Percentiles rank a stretch among this genome's conserved stretches.
phyloP scores from a whole-genome alignment of 345 rosid genomes.

The Dovyalis caffra region DNA sequence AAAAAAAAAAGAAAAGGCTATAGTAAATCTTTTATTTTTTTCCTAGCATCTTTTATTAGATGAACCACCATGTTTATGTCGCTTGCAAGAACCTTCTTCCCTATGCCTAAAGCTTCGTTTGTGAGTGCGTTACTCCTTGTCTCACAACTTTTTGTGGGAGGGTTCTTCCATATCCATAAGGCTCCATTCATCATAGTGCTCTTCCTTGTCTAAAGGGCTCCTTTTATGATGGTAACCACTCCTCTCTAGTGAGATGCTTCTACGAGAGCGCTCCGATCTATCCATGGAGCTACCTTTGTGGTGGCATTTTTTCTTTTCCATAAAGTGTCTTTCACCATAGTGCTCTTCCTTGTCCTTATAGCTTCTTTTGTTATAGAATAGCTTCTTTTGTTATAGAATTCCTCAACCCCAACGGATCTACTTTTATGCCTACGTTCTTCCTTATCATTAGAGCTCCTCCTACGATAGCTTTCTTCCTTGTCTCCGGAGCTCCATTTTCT shows the following conservation, averaged over 20 bases:
- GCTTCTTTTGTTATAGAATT: constrained; percentile 3
- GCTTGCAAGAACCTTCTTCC: constrained; percentile 17
- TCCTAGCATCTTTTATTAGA: constrained; percentile 15
- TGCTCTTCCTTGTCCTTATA: background rate
- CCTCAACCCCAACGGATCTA: constrained; percentile 14
- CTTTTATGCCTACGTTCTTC: constrained; percentile 31
- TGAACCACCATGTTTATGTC: constrained; percentile 19
- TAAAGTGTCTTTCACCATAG: background rate
- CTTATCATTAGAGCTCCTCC: constrained; percentile 17
- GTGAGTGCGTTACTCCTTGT: constrained; percentile 29
- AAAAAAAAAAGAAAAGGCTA: too few species aligned
- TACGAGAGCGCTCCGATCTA: constrained; percentile 28
- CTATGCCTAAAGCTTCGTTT: constrained; percentile 28
- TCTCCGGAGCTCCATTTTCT: constrained; percentile 44
- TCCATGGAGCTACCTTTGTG: constrained; percentile 16
- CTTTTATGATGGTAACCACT: background rate
- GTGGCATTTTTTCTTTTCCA: constrained; percentile 31
- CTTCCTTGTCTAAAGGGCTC: background rate
- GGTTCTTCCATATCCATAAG: constrained; percentile 30
- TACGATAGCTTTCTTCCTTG: constrained; percentile 24
- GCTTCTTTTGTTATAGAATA: background rate
- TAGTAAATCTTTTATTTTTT: too few species aligned
- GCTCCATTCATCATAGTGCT: background rate
- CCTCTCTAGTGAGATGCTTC: constrained; percentile 7
- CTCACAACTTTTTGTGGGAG: constrained; percentile 17